Conservation (phyloP, 1,139 yeast genomes). For the Geotrichum phurueaensis region DNA sequence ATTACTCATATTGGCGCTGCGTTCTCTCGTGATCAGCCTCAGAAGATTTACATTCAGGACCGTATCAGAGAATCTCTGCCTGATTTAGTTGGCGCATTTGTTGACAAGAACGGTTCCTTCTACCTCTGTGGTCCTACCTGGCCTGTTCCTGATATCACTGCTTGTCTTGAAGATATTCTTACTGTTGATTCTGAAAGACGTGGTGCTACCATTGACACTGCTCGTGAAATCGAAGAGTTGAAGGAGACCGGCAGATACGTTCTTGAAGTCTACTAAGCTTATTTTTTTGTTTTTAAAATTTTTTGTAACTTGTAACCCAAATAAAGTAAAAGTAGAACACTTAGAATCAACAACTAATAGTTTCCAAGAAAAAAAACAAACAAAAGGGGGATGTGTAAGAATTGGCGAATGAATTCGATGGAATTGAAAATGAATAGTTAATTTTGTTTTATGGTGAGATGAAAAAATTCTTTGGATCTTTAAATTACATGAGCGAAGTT, state of each 20-base stretch:
- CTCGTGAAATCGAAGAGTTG: constrained; percentile 81
- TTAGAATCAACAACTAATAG: background rate
- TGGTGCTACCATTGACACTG: constrained; percentile 66
- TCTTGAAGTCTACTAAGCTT: constrained; percentile 73
- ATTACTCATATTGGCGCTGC: constrained; percentile 97
- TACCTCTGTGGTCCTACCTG: constrained; percentile 98
- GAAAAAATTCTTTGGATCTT: background rate
- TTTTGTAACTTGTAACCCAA: background rate
- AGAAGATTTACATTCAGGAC: constrained; percentile 93
- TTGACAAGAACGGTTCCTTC: constrained; percentile 75
- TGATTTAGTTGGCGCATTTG: constrained; percentile 73
- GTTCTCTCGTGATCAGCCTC: constrained; percentile 93
- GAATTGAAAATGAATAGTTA: background rate
- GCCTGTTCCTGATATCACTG: constrained; percentile 98
- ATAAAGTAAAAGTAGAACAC: background rate
- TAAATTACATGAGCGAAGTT: background rate
- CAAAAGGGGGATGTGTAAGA: background rate
- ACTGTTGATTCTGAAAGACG: constrained; percentile 60
- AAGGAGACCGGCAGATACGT: constrained; percentile 91
- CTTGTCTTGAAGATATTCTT: constrained; percentile 79
- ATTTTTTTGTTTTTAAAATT: background rate
- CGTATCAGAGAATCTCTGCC: constrained; percentile 73
- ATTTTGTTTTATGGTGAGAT: background rate
- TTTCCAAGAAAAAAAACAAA: background rate
- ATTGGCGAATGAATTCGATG: background rate